Evolutionary conservation across 2,329 filamentous ascomycete genomes (phyloP).

Genomic region (Leptographium lundbergii): DNA sequence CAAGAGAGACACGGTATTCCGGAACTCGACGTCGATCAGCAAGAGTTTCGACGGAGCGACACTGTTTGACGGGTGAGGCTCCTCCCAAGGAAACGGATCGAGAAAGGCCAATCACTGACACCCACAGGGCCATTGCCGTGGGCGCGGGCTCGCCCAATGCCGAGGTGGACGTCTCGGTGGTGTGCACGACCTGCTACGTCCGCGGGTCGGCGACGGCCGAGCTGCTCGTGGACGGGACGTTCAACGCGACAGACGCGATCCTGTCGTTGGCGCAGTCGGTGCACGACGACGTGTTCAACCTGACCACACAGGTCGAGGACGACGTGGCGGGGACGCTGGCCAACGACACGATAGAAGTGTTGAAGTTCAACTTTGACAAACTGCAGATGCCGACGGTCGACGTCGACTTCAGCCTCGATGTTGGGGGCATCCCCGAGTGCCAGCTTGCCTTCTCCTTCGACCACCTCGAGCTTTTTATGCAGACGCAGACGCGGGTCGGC

Average conservation of each 20-base stretch:
- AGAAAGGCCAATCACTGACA: not conserved
- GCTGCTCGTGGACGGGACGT: slow-evolving; percentile 2
- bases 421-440: slow-evolving; percentile 26
- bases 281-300: not conserved
- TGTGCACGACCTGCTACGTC: slow-evolving; percentile 9
- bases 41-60: slow-evolving; percentile 6
- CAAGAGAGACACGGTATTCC: not conserved
- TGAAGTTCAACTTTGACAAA: slow-evolving; percentile 5
- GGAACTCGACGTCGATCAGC: slow-evolving; percentile 6
- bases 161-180: not conserved
- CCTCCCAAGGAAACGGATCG: too few species aligned
- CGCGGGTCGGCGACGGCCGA: not conserved
- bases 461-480: slow-evolving; percentile 37
- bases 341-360: not conserved
- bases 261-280: not conserved
- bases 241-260: not conserved
- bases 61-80: slow-evolving; percentile 5
- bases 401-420: slow-evolving; percentile 29
- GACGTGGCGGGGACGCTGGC: slow-evolving; percentile 20
- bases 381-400: slow-evolving; percentile 15
- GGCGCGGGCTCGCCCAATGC: too few species aligned
- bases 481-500: slow-evolving; percentile 29
- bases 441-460: slow-evolving; percentile 35
- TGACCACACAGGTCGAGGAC: slow-evolving; percentile 19
- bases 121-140: not conserved